Evolutionary conservation across 331 rosid genomes (phyloP).

Genomic region (Acacia concinna): DNA sequence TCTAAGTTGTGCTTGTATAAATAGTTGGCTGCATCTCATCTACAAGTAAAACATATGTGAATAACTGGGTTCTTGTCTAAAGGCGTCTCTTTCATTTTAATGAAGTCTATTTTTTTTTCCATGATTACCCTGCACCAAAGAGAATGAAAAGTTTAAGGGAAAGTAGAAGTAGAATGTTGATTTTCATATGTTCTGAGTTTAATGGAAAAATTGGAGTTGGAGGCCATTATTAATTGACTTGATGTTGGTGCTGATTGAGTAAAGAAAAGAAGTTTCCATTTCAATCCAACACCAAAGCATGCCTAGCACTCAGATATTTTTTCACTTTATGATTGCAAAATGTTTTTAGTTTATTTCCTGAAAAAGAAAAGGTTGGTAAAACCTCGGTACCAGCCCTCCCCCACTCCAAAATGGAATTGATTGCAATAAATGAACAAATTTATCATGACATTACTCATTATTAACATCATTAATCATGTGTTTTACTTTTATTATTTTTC

Average conservation of each 20-base stretch:
- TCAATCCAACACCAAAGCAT: no score
- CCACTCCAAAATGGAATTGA: neutral
- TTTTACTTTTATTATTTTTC: slow-evolving; percentile 12
- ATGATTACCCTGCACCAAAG: neutral
- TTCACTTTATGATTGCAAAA: neutral
- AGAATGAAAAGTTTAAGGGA: neutral
- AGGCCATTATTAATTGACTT: no score
- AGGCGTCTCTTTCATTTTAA: neutral
- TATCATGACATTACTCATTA: neutral
- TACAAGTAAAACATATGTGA: neutral
- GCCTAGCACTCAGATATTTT: no score
- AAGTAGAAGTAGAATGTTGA: no score
- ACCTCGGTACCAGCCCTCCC: neutral
- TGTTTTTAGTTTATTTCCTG: neutral
- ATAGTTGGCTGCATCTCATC: neutral
- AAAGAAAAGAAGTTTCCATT: no score
- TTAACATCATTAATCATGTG: slow-evolving; percentile 5
- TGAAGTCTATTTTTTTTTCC: neutral
- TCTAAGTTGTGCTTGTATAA: neutral
- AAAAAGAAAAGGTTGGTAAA: neutral
- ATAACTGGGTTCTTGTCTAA: neutral
- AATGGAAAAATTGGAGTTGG: no score
- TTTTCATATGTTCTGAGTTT: no score
- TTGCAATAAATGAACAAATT: neutral
- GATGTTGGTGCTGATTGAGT: no score